Conservation (phyloP, 192 early-diverging fungal species). For the Jimgerdemannia flammicorona region DNA sequence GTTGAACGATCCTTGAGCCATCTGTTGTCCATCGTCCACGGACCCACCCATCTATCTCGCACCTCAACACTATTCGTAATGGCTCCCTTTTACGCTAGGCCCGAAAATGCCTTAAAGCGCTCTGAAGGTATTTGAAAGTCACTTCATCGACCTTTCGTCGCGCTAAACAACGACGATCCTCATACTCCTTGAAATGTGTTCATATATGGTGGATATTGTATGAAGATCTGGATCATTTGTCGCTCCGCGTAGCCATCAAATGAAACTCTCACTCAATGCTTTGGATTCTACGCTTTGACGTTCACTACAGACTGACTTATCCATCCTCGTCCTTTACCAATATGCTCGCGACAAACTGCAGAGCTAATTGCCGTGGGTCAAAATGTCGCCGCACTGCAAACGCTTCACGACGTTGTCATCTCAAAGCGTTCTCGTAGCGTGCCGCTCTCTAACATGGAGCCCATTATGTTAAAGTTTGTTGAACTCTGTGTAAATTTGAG, state of each 20-base stretch:
- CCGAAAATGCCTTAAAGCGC: conserved; percentile 86
- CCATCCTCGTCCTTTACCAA: too few species aligned
- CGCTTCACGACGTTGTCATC: conserved; percentile 90
- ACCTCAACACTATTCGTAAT: conserved; percentile 21
- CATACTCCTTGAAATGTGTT: too few species aligned
- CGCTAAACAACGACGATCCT: too few species aligned
- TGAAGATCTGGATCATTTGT: too few species aligned
- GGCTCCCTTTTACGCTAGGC: conserved; percentile 56
- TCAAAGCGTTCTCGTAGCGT: conserved; percentile 84
- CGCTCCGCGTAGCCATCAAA: too few species aligned
- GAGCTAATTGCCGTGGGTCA: conserved; percentile 85
- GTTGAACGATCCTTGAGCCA: too few species aligned
- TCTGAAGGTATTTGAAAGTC: conserved; percentile 66
- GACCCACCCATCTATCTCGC: neutral
- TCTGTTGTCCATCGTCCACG: neutral
- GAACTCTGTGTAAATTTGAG: conserved; percentile 86
- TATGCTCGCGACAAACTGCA: conserved; percentile 18
- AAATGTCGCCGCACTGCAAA: conserved; percentile 74
- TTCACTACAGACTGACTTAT: neutral
- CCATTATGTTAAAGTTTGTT: conserved; percentile 91
- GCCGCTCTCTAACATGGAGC: conserved; percentile 79
- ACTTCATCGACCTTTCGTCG: neutral
- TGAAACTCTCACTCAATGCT: too few species aligned
- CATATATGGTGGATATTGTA: too few species aligned
- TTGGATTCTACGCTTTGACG: too few species aligned